Conservation (phyloP, 78 protist species). For the slime mould (Dictyostelium discoideum) region dicty_2.7 NC_007089.4:3089001-3089500, state of each 20-base stretch:
- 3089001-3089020: slow-evolving; percentile 59
- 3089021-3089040: slow-evolving; percentile 87
- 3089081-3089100: slow-evolving; percentile 91
- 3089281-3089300: slow-evolving; percentile 85
- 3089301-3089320: slow-evolving; percentile 80
- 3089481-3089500: slow-evolving; percentile 80
- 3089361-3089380: slow-evolving; percentile 60
- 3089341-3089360: slow-evolving; percentile 77
- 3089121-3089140: slow-evolving; percentile 52
- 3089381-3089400: slow-evolving; percentile 34
- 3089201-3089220: slow-evolving; percentile 84
- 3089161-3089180: slow-evolving; percentile 90
- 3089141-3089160: slow-evolving; percentile 89
- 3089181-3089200: slow-evolving; percentile 76
- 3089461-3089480: slow-evolving; percentile 35
- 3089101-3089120: slow-evolving; percentile 74
- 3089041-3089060: slow-evolving; percentile 78
- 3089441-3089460: slow-evolving; percentile 60
- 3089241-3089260: slow-evolving; percentile 78
- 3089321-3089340: slow-evolving; percentile 74
- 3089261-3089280: slow-evolving; percentile 56
- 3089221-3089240: slow-evolving; percentile 92
- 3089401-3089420: slow-evolving; percentile 56
- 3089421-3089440: slow-evolving; percentile 64
- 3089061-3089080: slow-evolving; percentile 90